These are phyloP conservation scores for Neoascochyta sp. DNA, from an alignment of 2,329 filamentous ascomycete species.

Conservation along the genomic window DNA sequence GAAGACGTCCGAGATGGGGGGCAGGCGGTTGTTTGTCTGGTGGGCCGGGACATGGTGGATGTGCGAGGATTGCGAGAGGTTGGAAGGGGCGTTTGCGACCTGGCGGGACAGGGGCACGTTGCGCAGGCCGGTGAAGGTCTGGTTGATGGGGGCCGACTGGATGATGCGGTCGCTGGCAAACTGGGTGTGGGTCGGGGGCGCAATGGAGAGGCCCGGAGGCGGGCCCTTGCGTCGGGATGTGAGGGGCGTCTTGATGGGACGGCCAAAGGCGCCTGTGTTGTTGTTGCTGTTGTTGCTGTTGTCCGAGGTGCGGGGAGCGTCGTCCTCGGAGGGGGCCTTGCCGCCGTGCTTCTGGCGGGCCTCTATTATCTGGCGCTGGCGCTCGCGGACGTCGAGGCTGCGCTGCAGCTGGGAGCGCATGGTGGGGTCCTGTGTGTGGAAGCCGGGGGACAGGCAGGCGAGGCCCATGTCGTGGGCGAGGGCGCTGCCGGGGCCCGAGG, in stretches of 20 bases:
- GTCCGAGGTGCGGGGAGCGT: constrained; percentile 28
- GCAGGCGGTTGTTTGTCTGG: constrained; percentile 87
- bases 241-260: constrained; percentile 62
- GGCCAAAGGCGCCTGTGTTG: constrained; percentile 44
- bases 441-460: constrained; percentile 91
- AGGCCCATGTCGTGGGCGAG: constrained; percentile 90
- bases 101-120: constrained; percentile 66
- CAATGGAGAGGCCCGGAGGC: constrained; percentile 86
- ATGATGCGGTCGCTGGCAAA: constrained; percentile 94
- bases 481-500: constrained; percentile 65
- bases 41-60: constrained; percentile 85
- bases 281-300: too few relatives aligned
- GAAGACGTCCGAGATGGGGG: constrained; percentile 93
- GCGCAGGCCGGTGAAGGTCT: constrained; percentile 90
- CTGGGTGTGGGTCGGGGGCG: constrained; percentile 86
- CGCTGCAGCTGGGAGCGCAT: constrained; percentile 95
- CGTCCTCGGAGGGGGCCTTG: constrained; percentile 46
- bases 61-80: constrained; percentile 77
- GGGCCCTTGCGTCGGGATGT: constrained; percentile 71
- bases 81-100: constrained; percentile 75
- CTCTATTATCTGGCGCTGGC: constrained; percentile 93
- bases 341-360: constrained; percentile 72
- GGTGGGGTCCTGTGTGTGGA: constrained; percentile 91
- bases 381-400: constrained; percentile 87
- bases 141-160: constrained; percentile 90